phyloP scores from a whole-genome alignment of 2,329 filamentous ascomycete species.

The Chlorencoelia australis region DNA sequence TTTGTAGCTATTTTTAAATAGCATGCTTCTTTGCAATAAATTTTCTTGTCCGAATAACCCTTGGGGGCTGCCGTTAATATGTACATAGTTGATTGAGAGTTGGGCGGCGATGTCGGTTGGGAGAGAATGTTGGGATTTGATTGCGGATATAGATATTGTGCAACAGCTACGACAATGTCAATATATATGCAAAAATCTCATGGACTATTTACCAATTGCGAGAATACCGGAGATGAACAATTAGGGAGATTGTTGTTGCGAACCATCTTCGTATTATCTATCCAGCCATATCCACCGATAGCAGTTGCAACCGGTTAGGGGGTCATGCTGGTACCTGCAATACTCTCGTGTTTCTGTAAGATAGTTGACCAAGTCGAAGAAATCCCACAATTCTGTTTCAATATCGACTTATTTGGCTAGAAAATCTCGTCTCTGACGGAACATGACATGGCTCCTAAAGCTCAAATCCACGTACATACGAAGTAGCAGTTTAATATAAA shows the following conservation, averaged over 20 bases:
- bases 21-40: too few relatives aligned
- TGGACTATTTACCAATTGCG: conserved; percentile 56
- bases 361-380: conserved; percentile 78
- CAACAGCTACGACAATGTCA: too few relatives aligned
- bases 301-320: conserved; percentile 80
- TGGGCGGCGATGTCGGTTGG: too few relatives aligned
- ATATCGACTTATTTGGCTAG: conserved; percentile 79
- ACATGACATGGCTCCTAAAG: conserved; percentile 86
- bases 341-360: conserved; percentile 85
- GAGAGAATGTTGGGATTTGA: too few relatives aligned
- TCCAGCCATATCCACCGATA: conserved; percentile 75
- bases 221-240: conserved; percentile 74
- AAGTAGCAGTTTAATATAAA: too few relatives aligned
- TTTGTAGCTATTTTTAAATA: too few relatives aligned
- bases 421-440: conserved; percentile 69
- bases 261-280: conserved; percentile 77
- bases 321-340: conserved; percentile 87
- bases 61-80: too few relatives aligned
- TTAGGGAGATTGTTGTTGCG: conserved; percentile 69
- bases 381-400: conserved; percentile 81
- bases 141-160: too few relatives aligned
- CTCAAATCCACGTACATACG: conserved; percentile 75
- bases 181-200: too few relatives aligned
- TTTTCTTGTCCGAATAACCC: too few relatives aligned
- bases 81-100: too few relatives aligned